phyloP scores from a whole-genome alignment of 768 basidiomycete species.

The Russula earlei region DNA sequence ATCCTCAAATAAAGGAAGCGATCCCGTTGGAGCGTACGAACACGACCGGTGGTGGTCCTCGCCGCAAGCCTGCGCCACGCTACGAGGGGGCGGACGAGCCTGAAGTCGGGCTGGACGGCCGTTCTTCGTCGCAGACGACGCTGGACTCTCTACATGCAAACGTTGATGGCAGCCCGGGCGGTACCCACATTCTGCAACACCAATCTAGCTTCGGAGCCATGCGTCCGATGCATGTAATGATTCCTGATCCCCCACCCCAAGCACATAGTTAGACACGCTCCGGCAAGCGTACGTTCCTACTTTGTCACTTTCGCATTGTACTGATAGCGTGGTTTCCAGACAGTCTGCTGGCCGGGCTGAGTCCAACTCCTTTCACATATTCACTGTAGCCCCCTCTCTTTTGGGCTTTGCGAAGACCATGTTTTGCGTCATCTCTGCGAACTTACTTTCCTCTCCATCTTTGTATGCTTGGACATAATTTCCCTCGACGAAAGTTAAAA shows the following conservation, averaged over 20 bases:
- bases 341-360: slow-evolving; percentile 19
- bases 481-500: not conserved
- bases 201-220: slow-evolving; percentile 27
- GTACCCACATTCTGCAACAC: slow-evolving; percentile 21
- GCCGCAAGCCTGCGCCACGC: slow-evolving; percentile 19
- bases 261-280: not conserved
- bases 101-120: not conserved
- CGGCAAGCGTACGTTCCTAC: not conserved
- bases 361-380: not conserved
- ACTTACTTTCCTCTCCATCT: not conserved
- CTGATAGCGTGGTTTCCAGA: not conserved
- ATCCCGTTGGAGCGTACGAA: slow-evolving; percentile 11
- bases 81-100: not conserved
- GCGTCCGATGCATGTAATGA: slow-evolving; percentile 25
- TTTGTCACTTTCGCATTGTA: not conserved
- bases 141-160: slow-evolving; percentile 14
- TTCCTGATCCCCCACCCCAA: slow-evolving; percentile 24
- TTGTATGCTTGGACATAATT: not conserved
- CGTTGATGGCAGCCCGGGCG: not conserved
- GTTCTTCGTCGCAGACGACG: slow-evolving; percentile 21
- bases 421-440: not conserved
- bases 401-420: not conserved
- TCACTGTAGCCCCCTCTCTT: not conserved
- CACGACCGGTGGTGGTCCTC: not conserved
- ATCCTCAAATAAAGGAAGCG: not conserved